Conservation (phyloP, 768 basidiomycete species). For the Hemileccinum rubropunctum region DNA sequence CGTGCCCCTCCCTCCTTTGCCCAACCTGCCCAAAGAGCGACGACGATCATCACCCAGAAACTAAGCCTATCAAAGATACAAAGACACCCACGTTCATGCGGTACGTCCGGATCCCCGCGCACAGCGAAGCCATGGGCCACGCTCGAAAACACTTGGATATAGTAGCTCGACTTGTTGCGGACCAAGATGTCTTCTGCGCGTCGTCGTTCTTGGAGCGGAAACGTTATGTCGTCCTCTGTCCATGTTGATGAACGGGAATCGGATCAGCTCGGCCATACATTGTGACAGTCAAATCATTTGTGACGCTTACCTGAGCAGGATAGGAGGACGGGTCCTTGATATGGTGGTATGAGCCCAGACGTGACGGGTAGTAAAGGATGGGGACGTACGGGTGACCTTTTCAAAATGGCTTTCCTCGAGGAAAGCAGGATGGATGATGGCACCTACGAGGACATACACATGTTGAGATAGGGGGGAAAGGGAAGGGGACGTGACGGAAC, state of each 20-base stretch:
- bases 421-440: constrained; percentile 51
- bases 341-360: not conserved
- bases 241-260: not conserved
- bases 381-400: constrained; percentile 40
- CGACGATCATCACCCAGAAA: no score
- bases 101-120: constrained; percentile 13
- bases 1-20: no score
- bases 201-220: constrained; percentile 46
- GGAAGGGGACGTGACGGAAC: not conserved
- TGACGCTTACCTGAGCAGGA: constrained; percentile 21
- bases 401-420: constrained; percentile 53
- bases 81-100: no score
- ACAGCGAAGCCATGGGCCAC: constrained; percentile 30
- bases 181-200: constrained; percentile 55
- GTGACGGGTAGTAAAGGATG: not conserved
- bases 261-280: not conserved
- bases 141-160: constrained; percentile 53
- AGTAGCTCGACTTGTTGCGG: constrained; percentile 46
- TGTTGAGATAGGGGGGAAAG: not conserved
- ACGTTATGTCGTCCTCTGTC: constrained; percentile 49
- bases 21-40: no score
- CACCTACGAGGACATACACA: constrained; percentile 26
- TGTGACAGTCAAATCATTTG: no score
- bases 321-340: constrained; percentile 20
- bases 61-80: no score